Base-by-base conservation (phyloP, 2,329 filamentous ascomycete species). In the Dactylellina cionopaga region DNA sequence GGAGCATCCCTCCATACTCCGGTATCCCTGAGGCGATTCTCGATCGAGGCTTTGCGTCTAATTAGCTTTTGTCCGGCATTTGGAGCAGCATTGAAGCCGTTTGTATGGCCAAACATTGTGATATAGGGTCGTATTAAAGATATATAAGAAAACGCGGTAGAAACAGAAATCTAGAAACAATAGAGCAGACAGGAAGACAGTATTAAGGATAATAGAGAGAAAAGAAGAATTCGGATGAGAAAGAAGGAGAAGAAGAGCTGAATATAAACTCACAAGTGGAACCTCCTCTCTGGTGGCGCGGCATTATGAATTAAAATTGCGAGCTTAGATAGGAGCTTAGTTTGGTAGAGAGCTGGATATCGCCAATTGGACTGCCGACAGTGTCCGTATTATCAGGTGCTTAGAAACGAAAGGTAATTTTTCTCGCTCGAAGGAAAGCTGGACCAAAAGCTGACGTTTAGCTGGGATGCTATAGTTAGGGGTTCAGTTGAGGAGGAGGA, bases 1-100 rank as follows among this genome's bases (percentile, higher is more conserved):
- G 90, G 90, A 1, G 90, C 90, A 51, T 89, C 84, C 77, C 87
- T 88, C 89, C 90, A 92, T 71, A 91, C 80, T 35, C 88, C 87
- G 74, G 84, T 83, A 76, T 89, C 87, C 75, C 85, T 83, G 55
- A 85, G 84, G 41, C 55, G 55, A 43, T 54, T 69, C 58, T 75
- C 43, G 27, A 77, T 75, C 49, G 74, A 73, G 19, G 52, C 68
- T 72, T 72, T 59, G n/a, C 39, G 39, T 2, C n/a, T 56, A 31
- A 39, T 71, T 58, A 71, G 66, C 66, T 37, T 72, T 5, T 5
- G 33, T 37, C 24, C 25, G 37, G 29, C 49, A 13, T 54, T 54
- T 5, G 39, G 13, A 17, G 39, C n/a, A n/a, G 27, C 49, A 15
- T 65, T 37, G 22, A 47, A 19, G 7, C 44, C 52, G 47, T 55